phyloP scores from a whole-genome alignment of 345 rosid species.

The Noccaea bulbosa region DNA sequence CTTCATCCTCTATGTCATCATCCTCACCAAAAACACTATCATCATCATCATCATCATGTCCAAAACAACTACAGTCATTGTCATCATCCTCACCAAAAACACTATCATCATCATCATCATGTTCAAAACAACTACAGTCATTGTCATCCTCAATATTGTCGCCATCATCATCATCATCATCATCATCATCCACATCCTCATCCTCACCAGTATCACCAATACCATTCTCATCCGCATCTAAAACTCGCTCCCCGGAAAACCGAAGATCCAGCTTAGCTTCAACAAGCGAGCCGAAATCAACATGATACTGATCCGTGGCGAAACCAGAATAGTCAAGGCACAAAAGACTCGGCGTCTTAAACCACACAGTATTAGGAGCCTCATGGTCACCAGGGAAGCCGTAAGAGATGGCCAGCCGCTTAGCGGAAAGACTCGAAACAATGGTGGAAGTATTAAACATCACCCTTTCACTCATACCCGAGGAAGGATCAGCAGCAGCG shows the following conservation, averaged over 20 bases:
- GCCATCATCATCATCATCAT: too few species aligned
- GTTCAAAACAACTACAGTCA: too few species aligned
- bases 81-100: too few species aligned
- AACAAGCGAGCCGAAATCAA: background rate
- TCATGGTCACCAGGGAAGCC: background rate
- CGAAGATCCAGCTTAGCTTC: conserved; percentile 30
- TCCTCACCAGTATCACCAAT: too few species aligned
- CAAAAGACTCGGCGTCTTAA: conserved; percentile 7
- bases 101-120: too few species aligned
- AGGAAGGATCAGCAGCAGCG: background rate
- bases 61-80: too few species aligned
- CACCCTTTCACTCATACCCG: background rate
- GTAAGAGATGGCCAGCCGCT: conserved; percentile 7
- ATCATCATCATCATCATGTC: too few species aligned
- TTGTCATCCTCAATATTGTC: too few species aligned
- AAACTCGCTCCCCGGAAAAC: background rate
- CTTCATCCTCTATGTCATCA: background rate
- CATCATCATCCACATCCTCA: too few species aligned
- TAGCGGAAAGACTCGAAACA: conserved; percentile 7
- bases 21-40: background rate
- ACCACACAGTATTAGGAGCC: background rate
- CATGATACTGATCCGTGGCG: background rate
- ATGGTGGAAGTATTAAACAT: background rate
- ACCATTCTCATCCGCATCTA: background rate
- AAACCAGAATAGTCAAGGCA: conserved; percentile 21